A percentile compares a stretch with the other conserved stretches of the same genome.
These are phyloP conservation scores for Dryadomyces sulphureus DNA, from an alignment of 2,329 filamentous ascomycete species.

Conservation along the genomic window DNA sequence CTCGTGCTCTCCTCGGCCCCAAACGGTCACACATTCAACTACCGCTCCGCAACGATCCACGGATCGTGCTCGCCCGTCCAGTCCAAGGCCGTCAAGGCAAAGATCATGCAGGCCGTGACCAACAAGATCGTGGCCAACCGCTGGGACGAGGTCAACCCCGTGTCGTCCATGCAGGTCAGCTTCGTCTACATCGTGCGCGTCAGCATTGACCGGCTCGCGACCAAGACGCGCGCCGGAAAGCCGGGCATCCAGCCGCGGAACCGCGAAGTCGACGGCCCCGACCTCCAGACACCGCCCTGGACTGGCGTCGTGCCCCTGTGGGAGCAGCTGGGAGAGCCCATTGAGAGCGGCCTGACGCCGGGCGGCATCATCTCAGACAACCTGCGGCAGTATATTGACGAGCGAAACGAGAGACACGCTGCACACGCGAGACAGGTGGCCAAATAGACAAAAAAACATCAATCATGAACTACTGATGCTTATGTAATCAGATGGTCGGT, in stretches of 20 bases:
- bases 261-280: constrained; percentile 7
- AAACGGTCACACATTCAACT: constrained; percentile 12
- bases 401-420: constrained; percentile 5
- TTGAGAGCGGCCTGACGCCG: constrained; percentile 9
- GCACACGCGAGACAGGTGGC: constrained; percentile 3
- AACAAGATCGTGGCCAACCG: constrained; percentile 8
- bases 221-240: constrained; percentile 8
- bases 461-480: background rate
- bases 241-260: constrained; percentile 10
- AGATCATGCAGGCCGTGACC: constrained; percentile 9
- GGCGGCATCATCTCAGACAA: constrained; percentile 3
- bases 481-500: background rate
- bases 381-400: constrained; percentile 2
- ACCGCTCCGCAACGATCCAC: constrained; percentile 10
- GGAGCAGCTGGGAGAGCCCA: constrained; percentile 10
- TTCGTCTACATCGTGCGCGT: constrained; percentile 10
- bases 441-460: background rate
- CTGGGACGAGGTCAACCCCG: constrained; percentile 9
- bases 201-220: constrained; percentile 7
- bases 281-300: constrained; percentile 5
- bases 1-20: constrained; percentile 9
- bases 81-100: background rate
- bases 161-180: constrained; percentile 8
- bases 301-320: constrained; percentile 10
- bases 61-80: constrained; percentile 7